These are phyloP conservation scores for Cladophialophora immunda DNA, from an alignment of 2,329 filamentous ascomycete species.

Conservation along the genomic window DNA sequence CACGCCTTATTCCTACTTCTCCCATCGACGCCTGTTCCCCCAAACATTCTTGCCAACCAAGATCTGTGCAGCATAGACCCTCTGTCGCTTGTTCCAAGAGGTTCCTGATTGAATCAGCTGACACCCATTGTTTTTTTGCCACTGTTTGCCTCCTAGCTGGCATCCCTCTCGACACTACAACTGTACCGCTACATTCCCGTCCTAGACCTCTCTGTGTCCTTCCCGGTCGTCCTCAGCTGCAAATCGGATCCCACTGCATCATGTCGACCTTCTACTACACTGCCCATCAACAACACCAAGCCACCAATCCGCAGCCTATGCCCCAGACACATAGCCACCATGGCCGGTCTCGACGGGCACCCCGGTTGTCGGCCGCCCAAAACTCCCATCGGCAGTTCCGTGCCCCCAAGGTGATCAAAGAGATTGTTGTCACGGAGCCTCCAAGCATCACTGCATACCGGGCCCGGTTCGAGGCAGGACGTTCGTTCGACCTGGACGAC, in stretches of 20 bases:
- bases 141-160: constrained; percentile 38
- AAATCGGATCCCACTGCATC: constrained; percentile 30
- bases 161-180: constrained; percentile 13
- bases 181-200: constrained; percentile 15
- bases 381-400: constrained; percentile 88
- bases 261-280: constrained; percentile 59
- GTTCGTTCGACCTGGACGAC: constrained; percentile 94
- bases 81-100: constrained; percentile 13
- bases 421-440: constrained; percentile 74
- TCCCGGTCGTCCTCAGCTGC: constrained; percentile 22
- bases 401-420: constrained; percentile 84
- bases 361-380: constrained; percentile 80
- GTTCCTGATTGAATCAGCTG: constrained; percentile 28
- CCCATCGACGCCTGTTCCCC: constrained; percentile 13
- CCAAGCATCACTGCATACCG: constrained; percentile 80
- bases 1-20: constrained; percentile 11
- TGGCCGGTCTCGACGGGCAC: constrained; percentile 83
- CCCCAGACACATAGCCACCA: constrained; percentile 58
- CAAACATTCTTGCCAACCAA: constrained; percentile 20
- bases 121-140: constrained; percentile 36
- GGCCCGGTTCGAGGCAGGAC: constrained; percentile 85
- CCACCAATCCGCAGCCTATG: constrained; percentile 59
- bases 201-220: constrained; percentile 15
- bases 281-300: constrained; percentile 57
- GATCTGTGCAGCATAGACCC: constrained; percentile 23